phyloP scores from a whole-genome alignment of 345 rosid genomes.

The Viola odorata region DNA sequence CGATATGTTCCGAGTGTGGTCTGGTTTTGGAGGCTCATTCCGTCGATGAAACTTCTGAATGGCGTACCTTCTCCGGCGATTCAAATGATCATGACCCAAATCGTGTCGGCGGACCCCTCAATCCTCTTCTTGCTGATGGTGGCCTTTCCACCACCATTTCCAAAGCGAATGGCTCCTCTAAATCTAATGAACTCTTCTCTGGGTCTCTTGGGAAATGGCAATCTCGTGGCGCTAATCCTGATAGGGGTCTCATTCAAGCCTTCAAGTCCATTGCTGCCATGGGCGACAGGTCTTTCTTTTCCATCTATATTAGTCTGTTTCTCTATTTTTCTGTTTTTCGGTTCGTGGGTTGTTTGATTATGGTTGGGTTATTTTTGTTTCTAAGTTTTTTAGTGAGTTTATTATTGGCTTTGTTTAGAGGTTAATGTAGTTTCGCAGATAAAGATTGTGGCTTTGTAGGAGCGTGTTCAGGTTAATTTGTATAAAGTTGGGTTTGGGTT shows the following conservation, averaged over 20 bases:
- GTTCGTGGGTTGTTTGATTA: no score
- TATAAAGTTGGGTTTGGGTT: no score
- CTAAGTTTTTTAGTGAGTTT: no score
- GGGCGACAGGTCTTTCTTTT: slow-evolving; percentile 33
- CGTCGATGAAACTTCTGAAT: slow-evolving; percentile 45
- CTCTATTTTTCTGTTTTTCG: background rate
- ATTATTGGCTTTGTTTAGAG: no score
- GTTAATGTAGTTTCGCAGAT: no score
- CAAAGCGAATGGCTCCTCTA: slow-evolving; percentile 29
- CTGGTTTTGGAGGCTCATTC: slow-evolving; percentile 39
- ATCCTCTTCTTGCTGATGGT: slow-evolving; percentile 37
- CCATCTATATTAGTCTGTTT: background rate
- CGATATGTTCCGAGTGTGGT: slow-evolving; percentile 47
- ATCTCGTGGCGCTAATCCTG: slow-evolving; percentile 35
- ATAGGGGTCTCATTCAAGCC: slow-evolving; percentile 30
- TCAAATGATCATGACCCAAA: slow-evolving; percentile 36
- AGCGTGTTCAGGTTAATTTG: no score
- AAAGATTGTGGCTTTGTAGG: no score
- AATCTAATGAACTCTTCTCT: slow-evolving; percentile 12
- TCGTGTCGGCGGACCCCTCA: slow-evolving; percentile 42
- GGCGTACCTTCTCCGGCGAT: slow-evolving; percentile 41
- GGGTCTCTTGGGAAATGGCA: slow-evolving; percentile 32
- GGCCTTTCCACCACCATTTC: slow-evolving; percentile 41
- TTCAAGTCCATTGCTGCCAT: slow-evolving; percentile 38
- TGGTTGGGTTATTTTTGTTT: no score